phyloP scores from a whole-genome alignment of 2,329 filamentous ascomycete species.

The Venturia effusa region DNA sequence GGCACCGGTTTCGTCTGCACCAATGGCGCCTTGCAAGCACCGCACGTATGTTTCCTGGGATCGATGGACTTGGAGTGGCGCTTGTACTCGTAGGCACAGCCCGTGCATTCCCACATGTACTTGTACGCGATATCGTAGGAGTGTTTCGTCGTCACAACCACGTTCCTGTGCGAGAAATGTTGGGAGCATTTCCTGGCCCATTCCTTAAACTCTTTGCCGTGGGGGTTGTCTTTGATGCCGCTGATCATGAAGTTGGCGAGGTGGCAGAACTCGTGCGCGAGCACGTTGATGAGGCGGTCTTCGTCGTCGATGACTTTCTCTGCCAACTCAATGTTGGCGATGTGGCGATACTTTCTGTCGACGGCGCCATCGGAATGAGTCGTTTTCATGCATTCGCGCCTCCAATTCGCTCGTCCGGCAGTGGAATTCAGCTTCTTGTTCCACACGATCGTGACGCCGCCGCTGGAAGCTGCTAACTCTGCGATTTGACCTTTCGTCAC shows the following conservation, averaged over 20 bases:
- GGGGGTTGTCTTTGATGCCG: constrained; percentile 62
- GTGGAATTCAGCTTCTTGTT: constrained; percentile 70
- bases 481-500: constrained; percentile 52
- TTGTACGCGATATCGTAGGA: constrained; percentile 84
- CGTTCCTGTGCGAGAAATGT: constrained; percentile 48
- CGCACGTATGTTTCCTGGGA: constrained; percentile 59
- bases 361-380: constrained; percentile 14
- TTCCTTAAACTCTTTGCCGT: constrained; percentile 72
- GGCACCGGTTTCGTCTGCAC: constrained; percentile 73
- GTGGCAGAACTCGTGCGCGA: constrained; percentile 97
- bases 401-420: constrained; percentile 50
- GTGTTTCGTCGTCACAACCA: constrained; percentile 83
- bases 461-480: constrained; percentile 49
- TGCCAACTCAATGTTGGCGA: constrained; percentile 75
- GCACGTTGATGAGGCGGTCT: constrained; percentile 68
- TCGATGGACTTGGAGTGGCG: constrained; percentile 82
- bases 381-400: constrained; percentile 23
- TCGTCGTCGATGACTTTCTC: constrained; percentile 77
- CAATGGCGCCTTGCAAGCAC: constrained; percentile 57
- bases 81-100: constrained; percentile 63
- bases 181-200: constrained; percentile 52
- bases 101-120: constrained; percentile 71
- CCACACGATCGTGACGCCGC: constrained; percentile 64
- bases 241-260: constrained; percentile 84
- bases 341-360: constrained; percentile 37